Evolutionary conservation across 495 filamentous ascomycete genomes (phyloP).

Genomic region (Margaritispora aquatica): DNA sequence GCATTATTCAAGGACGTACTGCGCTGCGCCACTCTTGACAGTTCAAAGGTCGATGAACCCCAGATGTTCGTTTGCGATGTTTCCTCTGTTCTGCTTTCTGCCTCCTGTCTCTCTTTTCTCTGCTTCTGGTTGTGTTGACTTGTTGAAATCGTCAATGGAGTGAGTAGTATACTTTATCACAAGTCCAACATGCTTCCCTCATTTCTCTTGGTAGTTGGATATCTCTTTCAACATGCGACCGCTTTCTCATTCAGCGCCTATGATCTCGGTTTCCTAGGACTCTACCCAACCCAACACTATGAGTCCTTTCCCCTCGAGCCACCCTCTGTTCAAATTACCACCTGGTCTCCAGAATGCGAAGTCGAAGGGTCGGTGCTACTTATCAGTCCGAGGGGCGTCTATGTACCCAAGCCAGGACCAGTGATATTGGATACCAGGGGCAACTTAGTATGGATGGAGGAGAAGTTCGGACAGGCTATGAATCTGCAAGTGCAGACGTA

Average conservation of each 20-base stretch:
- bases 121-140: not conserved
- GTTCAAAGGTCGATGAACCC: not conserved
- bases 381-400: slow-evolving; percentile 34
- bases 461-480: slow-evolving; percentile 22
- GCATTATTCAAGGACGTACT: too few species aligned
- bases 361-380: slow-evolving; percentile 29
- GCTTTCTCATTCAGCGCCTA: slow-evolving; percentile 19
- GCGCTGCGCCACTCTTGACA: not conserved
- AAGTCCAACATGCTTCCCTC: not conserved
- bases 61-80: not conserved
- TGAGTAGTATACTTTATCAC: not conserved
- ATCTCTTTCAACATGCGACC: not conserved
- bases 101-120: not conserved
- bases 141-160: not conserved
- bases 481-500: slow-evolving; percentile 26
- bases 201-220: not conserved
- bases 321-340: slow-evolving; percentile 32
- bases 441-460: slow-evolving; percentile 36
- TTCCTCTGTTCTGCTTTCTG: not conserved
- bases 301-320: slow-evolving; percentile 30
- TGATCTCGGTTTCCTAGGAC: slow-evolving; percentile 30
- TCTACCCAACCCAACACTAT: slow-evolving; percentile 35
- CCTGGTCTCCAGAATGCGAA: slow-evolving; percentile 26
- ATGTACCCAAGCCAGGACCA: slow-evolving; percentile 33
- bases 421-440: slow-evolving; percentile 40